These are phyloP conservation scores for Neobulgaria alba DNA, from an alignment of 2,329 filamentous ascomycete genomes.

Conservation along the genomic window DNA sequence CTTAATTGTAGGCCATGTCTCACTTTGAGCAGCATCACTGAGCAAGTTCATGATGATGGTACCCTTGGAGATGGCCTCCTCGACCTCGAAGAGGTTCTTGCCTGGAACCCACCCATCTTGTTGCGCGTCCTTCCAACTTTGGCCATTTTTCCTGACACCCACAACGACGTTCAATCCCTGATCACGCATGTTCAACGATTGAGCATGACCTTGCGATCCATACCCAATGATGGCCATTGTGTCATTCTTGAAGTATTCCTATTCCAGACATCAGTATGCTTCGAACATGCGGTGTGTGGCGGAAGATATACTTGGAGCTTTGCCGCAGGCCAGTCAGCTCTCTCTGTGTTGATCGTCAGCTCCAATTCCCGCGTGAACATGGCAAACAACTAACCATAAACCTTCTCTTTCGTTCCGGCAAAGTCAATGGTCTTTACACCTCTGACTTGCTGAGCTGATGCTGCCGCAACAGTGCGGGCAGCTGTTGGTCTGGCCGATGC, in stretches of 20 bases:
- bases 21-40: conserved; percentile 92
- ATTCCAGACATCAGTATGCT: conserved; percentile 17
- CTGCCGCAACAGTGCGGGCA: conserved; percentile 38
- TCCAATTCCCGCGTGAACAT: conserved; percentile 2
- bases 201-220: conserved; percentile 94
- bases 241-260: conserved; percentile 99
- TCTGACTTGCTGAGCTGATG: conserved; percentile 50
- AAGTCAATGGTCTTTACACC: conserved; percentile 99
- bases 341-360: conserved; percentile 52
- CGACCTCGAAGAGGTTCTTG: conserved; percentile 98
- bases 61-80: conserved; percentile 87
- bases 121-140: conserved; percentile 95
- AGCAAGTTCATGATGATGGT: conserved; percentile 99
- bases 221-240: conserved; percentile 98
- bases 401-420: conserved; percentile 82
- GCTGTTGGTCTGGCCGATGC: conserved; percentile 44
- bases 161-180: conserved; percentile 99
- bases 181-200: conserved; percentile 99
- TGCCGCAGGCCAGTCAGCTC: conserved; percentile 95
- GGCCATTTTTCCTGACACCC: conserved; percentile 95
- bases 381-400: conserved; percentile 62
- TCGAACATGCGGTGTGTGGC: conserved; percentile 10
- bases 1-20: conserved; percentile 98
- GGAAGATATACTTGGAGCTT: conserved; percentile 76
- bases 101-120: conserved; percentile 97